Percentiles rank a stretch among this genome's conserved stretches.
These are phyloP conservation scores for Myxozyma neglecta DNA, from an alignment of 805 yeast species.

Conservation along the genomic window DNA sequence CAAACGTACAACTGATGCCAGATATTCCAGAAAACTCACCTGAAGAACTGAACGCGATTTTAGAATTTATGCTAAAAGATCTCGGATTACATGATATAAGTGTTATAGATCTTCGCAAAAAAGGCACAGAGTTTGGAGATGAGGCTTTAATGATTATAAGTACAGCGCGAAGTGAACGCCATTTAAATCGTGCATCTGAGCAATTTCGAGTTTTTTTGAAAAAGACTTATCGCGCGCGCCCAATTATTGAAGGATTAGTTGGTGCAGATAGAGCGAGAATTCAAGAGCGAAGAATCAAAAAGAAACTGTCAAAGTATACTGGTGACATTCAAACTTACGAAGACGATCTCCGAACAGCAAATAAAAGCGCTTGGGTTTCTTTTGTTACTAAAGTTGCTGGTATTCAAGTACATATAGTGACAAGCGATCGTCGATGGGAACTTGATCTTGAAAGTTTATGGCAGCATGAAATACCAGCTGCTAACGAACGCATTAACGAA, in stretches of 20 bases:
- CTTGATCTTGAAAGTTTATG: constrained; percentile 73
- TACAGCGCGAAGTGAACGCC: constrained; percentile 76
- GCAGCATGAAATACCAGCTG: constrained; percentile 36
- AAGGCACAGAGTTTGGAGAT: constrained; percentile 45
- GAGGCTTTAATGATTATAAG: constrained; percentile 57
- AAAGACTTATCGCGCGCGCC: constrained; percentile 47
- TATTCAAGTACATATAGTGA: constrained; percentile 69
- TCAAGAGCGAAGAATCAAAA: constrained; percentile 52
- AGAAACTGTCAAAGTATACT: constrained; percentile 54
- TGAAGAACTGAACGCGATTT: constrained; percentile 46
- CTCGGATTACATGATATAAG: constrained; percentile 65
- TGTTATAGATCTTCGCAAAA: constrained; percentile 62
- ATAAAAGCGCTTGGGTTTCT: constrained; percentile 76
- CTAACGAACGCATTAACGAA: background rate
- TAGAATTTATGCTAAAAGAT: constrained; percentile 53
- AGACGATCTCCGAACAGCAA: constrained; percentile 51
- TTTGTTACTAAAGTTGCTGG: constrained; percentile 65
- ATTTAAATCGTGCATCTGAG: constrained; percentile 66
- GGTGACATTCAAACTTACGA: constrained; percentile 54
- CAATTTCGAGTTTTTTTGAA: constrained; percentile 62
- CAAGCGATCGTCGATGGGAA: constrained; percentile 64
- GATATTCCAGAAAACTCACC: constrained; percentile 64
- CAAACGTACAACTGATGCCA: constrained; percentile 47
- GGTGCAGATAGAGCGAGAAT: constrained; percentile 57
- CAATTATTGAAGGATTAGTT: constrained; percentile 69